These are phyloP conservation scores for Colletotrichum endophyticum DNA, from an alignment of 2,329 filamentous ascomycete genomes.

Conservation along the genomic window DNA sequence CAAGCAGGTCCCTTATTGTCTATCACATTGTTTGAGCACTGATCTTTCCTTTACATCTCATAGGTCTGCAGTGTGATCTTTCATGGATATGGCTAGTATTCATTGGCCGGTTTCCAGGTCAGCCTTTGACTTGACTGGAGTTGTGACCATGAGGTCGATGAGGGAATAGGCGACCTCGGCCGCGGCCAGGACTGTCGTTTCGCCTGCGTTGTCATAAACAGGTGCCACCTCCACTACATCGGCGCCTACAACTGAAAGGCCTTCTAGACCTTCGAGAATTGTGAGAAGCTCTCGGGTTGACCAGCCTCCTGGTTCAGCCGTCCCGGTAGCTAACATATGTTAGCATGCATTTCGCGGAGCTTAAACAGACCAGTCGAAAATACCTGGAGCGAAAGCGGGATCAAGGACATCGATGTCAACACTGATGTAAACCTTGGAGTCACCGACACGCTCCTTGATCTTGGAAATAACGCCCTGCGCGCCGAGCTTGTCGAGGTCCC, in stretches of 20 bases:
- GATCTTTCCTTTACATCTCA: not conserved
- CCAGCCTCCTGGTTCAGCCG: conserved; percentile 82
- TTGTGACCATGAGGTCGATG: conserved; percentile 66
- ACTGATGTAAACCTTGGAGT: conserved; percentile 68
- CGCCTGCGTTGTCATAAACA: conserved; percentile 74
- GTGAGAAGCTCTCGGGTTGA: conserved; percentile 78
- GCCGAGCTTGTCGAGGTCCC: conserved; percentile 76
- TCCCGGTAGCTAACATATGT: conserved; percentile 64
- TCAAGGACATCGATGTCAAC: conserved; percentile 85
- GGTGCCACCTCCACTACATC: conserved; percentile 84
- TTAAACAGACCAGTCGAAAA: conserved; percentile 10
- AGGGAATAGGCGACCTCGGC: conserved; percentile 78
- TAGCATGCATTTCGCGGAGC: not conserved
- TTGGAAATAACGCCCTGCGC: conserved; percentile 65
- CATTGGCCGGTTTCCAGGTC: not conserved
- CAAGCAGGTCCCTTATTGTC: not conserved
- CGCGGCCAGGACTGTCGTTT: conserved; percentile 75
- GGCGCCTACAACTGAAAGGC: conserved; percentile 75
- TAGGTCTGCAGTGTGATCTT: not conserved
- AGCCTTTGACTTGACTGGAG: conserved; percentile 27
- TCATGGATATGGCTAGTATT: not conserved
- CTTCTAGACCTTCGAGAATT: conserved; percentile 74
- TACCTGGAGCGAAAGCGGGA: conserved; percentile 67
- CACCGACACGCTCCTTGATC: conserved; percentile 62
- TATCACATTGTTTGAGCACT: not conserved